Evolutionary conservation across 192 early-diverging fungal genomes (phyloP).

Genomic region (Podila minutissima): DNA sequence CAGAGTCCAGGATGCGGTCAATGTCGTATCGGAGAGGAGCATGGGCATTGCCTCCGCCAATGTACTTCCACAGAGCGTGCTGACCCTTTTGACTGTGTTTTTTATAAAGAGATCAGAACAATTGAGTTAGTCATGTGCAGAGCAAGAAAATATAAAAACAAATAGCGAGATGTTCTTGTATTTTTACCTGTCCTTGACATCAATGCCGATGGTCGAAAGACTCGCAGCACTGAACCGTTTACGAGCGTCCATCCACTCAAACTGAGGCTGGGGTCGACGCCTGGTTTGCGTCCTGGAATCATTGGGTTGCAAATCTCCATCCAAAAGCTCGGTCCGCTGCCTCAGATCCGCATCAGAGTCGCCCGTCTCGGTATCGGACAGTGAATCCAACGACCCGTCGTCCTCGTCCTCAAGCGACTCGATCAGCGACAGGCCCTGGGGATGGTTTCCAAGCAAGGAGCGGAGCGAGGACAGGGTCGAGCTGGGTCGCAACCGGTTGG

Average conservation of each 20-base stretch:
- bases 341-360: slow-evolving; percentile 1
- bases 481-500: neutral
- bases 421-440: slow-evolving; percentile 4
- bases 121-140: neutral
- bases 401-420: slow-evolving; percentile 1
- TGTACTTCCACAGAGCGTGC: slow-evolving; percentile 6
- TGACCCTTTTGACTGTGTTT: slow-evolving; percentile 6
- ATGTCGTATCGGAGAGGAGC: slow-evolving; percentile 1
- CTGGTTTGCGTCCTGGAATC: neutral
- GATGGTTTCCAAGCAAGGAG: slow-evolving; percentile 6
- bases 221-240: neutral
- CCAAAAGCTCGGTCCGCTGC: neutral
- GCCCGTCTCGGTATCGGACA: neutral
- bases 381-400: neutral
- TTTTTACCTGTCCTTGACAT: slow-evolving; percentile 5
- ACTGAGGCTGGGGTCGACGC: neutral
- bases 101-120: neutral
- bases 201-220: neutral
- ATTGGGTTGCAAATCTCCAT: neutral
- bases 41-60: slow-evolving; percentile 7
- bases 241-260: slow-evolving; percentile 1
- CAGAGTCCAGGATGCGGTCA: slow-evolving; percentile 1
- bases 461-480: neutral
- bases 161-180: neutral
- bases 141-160: neutral